A percentile compares a stretch with the other conserved stretches of the same genome.
These are phyloP conservation scores for Venturia aucupariae DNA, from an alignment of 2,329 filamentous ascomycete genomes.

Conservation along the genomic window DNA sequence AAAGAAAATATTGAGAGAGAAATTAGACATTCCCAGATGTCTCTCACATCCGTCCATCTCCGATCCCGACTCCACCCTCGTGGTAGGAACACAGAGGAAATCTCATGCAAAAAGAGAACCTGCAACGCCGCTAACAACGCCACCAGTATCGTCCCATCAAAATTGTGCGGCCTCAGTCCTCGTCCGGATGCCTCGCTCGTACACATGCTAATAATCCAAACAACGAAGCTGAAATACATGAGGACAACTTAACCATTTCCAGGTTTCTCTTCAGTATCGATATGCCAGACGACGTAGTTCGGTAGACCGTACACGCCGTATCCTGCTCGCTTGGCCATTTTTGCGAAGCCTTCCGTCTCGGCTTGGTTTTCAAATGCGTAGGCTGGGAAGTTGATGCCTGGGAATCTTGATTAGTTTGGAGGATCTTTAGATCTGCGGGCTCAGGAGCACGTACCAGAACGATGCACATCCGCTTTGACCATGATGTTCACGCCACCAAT, in stretches of 20 bases:
- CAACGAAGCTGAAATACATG: background rate
- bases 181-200: background rate
- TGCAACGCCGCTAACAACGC: slow-evolving; percentile 1
- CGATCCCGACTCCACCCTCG: background rate
- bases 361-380: slow-evolving; percentile 98
- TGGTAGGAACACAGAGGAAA: background rate
- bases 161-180: background rate
- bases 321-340: slow-evolving; percentile 94
- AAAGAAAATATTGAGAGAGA: background rate
- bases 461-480: slow-evolving; percentile 95
- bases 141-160: background rate
- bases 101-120: background rate
- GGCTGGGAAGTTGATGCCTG: slow-evolving; percentile 93
- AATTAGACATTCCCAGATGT: background rate
- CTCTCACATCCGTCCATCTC: background rate
- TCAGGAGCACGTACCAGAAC: slow-evolving; percentile 57
- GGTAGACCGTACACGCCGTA: slow-evolving; percentile 87
- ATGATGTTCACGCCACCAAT: slow-evolving; percentile 96
- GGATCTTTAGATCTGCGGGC: background rate
- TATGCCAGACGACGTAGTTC: slow-evolving; percentile 98
- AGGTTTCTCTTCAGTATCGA: slow-evolving; percentile 90
- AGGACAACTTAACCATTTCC: slow-evolving; percentile 50
- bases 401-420: background rate
- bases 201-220: background rate
- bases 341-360: slow-evolving; percentile 96